Base-by-base conservation (phyloP, 2,329 filamentous ascomycete genomes). In the Aspergillus hortae region DNA sequence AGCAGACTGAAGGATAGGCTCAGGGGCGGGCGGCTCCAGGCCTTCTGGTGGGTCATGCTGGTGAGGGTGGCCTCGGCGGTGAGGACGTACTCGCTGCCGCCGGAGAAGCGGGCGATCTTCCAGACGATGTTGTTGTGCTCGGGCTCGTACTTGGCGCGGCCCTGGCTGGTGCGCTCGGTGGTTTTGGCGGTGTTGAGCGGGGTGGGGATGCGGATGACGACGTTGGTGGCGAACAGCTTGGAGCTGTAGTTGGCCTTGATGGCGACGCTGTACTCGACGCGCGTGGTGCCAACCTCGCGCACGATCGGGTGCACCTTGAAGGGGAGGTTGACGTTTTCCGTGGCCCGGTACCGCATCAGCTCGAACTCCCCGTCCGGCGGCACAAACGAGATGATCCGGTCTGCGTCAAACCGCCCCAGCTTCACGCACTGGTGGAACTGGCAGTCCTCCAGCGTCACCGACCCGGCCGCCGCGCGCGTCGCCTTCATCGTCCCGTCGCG, bases 291-390 rank as follows among this genome's bases (percentile, higher is more conserved):
- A 54, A 97, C 83, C 74, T 99, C 94, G 68, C 96, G 96, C 67
- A 99, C 94, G 61, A 99, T 99, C 60, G 92, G 92, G 69, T 99
- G 94, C 9, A 99, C 91, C 72, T 96, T 97, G 82, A 99, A 99
- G 0, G 94, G 95, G 14, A 99, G 79, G 68, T 99, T 99, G 68
- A 99, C 92, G 67, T 99, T 99, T 71, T 99, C 94, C 21, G 92
- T 97, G 10, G 94, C 92, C 48, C 95, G 90, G 74, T 99, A 99
- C 44, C 92, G 88, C 94, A 99, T 99, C 56, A 99, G 82, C 76
- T 99, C 94, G 72, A 99, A 99, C 68, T 96, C 92, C 60, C 94
- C 94, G 69, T 99, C 94, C 3, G 94, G 94, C 2, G 94, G 94
- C 35, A 99, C 87, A 71, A 99, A 96, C 54, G 88, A 94, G 72